Evolutionary conservation across 306 rosid genomes (phyloP), one percentile per base, ranked within the genome.

Genomic region (Cyamopsis tetragonoloba): DNA sequence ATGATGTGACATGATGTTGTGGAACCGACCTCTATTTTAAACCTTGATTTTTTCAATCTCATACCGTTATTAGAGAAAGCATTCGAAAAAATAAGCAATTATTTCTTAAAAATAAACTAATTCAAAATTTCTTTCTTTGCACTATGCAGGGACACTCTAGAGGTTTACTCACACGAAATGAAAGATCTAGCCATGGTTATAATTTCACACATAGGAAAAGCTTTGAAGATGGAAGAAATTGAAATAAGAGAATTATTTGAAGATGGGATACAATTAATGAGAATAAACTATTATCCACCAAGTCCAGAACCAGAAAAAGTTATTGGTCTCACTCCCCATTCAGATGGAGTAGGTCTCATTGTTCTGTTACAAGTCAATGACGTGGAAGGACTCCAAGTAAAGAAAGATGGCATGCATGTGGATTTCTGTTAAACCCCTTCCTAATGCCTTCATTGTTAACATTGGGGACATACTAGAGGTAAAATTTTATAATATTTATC

Each of bases 201-300:
- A 8, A n/a, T 75, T 53, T 41, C 0, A 2, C 5, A 65, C 1
- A 31, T 75, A 24, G 78, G 5, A 24, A 80, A 65, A 59, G 71
- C 75, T 6, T 58, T 80, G 12, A 35, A 50, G 7, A 32, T 70
- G 13, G 38, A 71, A 48, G 60, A 26, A 46, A 37, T 0, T 37
- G 87, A 79, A 38, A 68, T 83, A 31, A 47, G n/a, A 7, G 72
- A 64, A 18, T 9, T 73, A 28, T 80, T 77, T 68, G 71, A 75
- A 50, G 78, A 68, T 20, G 84, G 78, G 0, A 0, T 41, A 1
- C 80, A 74, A 22, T 0, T 12, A 5, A 75, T 78, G 80, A 81
- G 82, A 73, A 81, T 78, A 84, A 84, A 75, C 59, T 75, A 84
- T 59, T 84, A 80, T 41, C 86, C 88, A 12, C 78, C 81, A 2